Evolutionary conservation across 2,329 filamentous ascomycete species (phyloP).

Genomic region (Catunica adiposa): DNA sequence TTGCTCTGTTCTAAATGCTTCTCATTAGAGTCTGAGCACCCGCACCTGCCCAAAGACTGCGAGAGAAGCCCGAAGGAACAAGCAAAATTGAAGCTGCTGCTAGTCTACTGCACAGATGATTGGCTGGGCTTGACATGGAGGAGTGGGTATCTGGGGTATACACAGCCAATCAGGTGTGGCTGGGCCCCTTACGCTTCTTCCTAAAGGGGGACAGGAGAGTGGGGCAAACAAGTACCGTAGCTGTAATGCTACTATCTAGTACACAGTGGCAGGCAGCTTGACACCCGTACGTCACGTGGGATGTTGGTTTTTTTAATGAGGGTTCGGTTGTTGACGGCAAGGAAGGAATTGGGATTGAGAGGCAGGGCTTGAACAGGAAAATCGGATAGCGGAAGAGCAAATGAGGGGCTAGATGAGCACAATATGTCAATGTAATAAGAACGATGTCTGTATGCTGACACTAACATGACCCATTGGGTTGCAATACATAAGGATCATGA

Average conservation of each 20-base stretch:
- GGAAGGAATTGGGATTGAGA: too few species aligned
- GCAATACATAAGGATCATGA: too few species aligned
- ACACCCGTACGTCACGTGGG: not conserved
- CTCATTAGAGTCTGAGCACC: not conserved
- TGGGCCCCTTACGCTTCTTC: conserved; percentile 5
- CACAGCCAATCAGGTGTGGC: not conserved
- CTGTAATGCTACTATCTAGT: not conserved
- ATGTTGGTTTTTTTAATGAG: not conserved
- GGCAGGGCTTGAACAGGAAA: too few species aligned
- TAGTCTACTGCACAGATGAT: not conserved
- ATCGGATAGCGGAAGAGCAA: too few species aligned
- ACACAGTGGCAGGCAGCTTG: not conserved
- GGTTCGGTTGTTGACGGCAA: too few species aligned
- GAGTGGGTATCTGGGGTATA: not conserved
- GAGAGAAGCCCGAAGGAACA: not conserved
- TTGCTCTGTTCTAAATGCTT: not conserved
- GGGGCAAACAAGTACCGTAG: conserved; percentile 9
- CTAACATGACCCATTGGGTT: too few species aligned
- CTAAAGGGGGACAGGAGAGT: conserved; percentile 1
- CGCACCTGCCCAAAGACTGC: not conserved
- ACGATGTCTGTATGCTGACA: too few species aligned
- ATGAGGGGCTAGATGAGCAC: too few species aligned
- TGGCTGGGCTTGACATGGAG: not conserved
- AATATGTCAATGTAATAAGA: too few species aligned
- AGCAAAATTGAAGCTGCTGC: not conserved